Conservation (phyloP, 148 eudicot genomes). For the Rhododendron griersonianum region DNA sequence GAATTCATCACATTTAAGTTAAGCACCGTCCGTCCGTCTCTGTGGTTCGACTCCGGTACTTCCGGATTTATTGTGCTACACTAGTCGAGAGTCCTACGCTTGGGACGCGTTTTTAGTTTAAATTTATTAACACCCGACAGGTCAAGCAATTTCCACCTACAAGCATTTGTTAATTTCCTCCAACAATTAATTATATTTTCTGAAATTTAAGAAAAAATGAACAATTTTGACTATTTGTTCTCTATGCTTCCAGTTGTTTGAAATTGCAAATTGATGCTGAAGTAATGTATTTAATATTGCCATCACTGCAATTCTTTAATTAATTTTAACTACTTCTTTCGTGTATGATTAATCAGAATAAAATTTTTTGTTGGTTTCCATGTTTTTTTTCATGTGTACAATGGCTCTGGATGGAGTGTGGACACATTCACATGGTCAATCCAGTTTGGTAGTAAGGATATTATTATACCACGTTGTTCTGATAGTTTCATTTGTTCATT, state of each 20-base stretch:
- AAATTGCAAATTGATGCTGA: not conserved
- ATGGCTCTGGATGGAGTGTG: not conserved
- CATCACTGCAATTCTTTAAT: not conserved
- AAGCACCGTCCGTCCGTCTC: too few species aligned
- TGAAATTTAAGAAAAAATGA: not conserved
- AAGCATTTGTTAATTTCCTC: not conserved
- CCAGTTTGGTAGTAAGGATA: not conserved
- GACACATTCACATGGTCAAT: not conserved
- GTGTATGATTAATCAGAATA: not conserved
- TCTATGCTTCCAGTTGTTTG: not conserved
- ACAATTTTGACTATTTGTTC: not conserved
- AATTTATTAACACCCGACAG: too few species aligned
- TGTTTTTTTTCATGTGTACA: not conserved
- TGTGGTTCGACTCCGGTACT: too few species aligned
- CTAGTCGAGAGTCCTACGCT: too few species aligned
- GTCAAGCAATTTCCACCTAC: not conserved
- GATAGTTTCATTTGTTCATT: not conserved
- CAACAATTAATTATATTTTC: not conserved
- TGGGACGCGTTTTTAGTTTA: too few species aligned
- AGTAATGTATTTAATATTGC: not conserved
- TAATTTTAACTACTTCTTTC: too few species aligned
- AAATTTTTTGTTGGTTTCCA: not conserved
- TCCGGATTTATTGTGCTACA: too few species aligned
- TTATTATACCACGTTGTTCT: too few species aligned
- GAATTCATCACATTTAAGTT: too few species aligned